These are phyloP conservation scores for Chaetomium strumarium DNA, from an alignment of 2,329 filamentous ascomycete species.

Conservation along the genomic window DNA sequence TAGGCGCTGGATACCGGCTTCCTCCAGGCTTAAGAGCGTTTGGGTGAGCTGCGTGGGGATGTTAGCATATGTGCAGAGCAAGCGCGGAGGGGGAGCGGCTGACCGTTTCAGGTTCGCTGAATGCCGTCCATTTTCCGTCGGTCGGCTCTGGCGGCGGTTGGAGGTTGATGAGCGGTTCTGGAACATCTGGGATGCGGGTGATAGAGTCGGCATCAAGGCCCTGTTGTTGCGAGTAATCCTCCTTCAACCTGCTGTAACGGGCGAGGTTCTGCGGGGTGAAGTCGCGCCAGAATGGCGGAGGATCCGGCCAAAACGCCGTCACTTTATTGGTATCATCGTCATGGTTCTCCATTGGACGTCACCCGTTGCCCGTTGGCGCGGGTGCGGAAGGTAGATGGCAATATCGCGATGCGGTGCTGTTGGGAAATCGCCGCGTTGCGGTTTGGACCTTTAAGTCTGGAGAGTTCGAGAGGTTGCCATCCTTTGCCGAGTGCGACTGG, in stretches of 20 bases:
- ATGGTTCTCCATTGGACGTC: slow-evolving; percentile 6
- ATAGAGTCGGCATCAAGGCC: slow-evolving; percentile 25
- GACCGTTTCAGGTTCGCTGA: slow-evolving; percentile 61
- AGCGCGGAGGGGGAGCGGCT: neutral
- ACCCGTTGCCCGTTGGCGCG: neutral
- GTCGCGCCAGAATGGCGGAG: slow-evolving; percentile 82
- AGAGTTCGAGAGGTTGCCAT: slow-evolving; percentile 2
- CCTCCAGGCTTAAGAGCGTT: slow-evolving; percentile 59
- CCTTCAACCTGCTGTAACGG: slow-evolving; percentile 43
- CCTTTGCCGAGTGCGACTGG: neutral
- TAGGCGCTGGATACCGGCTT: slow-evolving; percentile 66
- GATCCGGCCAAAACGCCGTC: slow-evolving; percentile 69
- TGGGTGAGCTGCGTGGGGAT: slow-evolving; percentile 45
- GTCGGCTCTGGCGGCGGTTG: slow-evolving; percentile 73
- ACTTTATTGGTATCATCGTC: slow-evolving; percentile 39
- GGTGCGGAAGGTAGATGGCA: neutral
- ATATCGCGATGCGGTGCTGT: too few species aligned
- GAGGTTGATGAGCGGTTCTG: slow-evolving; percentile 67
- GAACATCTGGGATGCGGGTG: slow-evolving; percentile 45
- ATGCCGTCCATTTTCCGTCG: slow-evolving; percentile 66
- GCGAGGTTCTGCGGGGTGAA: slow-evolving; percentile 73
- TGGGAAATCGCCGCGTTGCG: neutral
- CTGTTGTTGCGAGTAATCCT: slow-evolving; percentile 32
- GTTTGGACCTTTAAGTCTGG: neutral
- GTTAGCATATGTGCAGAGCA: neutral